Conservation (phyloP, 257 asterid genomes). For the Ophiorrhiza pumila region DNA sequence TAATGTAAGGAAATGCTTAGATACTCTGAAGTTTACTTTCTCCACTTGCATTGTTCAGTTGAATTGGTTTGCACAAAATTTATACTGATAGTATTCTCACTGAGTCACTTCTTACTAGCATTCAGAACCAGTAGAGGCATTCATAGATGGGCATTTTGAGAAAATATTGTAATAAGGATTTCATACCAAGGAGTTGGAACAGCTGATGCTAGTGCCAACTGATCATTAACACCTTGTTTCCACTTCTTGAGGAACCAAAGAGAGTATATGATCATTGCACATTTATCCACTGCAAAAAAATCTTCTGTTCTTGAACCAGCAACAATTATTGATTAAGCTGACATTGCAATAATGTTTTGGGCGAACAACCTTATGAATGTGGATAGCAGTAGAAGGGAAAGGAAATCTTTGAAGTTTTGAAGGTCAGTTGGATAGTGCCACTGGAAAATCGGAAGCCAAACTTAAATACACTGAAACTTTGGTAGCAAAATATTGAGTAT, state of each 20-base stretch:
- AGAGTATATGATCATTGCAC: constrained; percentile 13
- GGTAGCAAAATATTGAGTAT: no score
- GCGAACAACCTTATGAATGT: background rate
- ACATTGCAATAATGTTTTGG: background rate
- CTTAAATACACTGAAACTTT: no score
- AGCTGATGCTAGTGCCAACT: background rate
- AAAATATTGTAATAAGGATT: no score
- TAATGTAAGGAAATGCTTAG: no score
- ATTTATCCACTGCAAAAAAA: background rate
- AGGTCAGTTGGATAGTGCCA: background rate
- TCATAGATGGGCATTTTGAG: no score
- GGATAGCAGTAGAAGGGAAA: background rate
- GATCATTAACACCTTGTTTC: background rate
- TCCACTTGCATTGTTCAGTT: no score
- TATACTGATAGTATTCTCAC: no score
- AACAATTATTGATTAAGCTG: background rate
- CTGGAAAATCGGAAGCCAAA: background rate
- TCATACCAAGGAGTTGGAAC: constrained; percentile 15
- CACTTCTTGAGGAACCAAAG: constrained; percentile 18
- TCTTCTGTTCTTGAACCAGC: background rate
- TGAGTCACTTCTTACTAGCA: no score
- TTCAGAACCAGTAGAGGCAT: no score
- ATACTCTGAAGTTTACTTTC: no score
- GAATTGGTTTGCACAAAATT: no score
- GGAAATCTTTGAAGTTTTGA: background rate